These are phyloP conservation scores for Syncephalis plumigaleata DNA, from an alignment of 371 early-diverging fungal species.

Conservation along the genomic window DNA sequence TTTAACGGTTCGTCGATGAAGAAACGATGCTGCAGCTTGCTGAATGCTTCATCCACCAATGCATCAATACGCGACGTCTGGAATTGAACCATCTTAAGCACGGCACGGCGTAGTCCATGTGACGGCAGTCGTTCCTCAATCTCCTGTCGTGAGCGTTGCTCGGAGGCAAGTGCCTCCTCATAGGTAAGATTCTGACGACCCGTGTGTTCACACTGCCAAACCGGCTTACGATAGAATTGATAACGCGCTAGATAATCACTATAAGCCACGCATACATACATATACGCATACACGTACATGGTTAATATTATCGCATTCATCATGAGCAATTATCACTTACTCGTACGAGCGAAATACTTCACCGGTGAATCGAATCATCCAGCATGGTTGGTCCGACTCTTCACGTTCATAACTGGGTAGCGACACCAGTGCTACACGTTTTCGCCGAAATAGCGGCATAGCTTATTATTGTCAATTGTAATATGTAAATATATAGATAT, in stretches of 20 bases:
- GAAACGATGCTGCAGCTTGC: constrained; percentile 1
- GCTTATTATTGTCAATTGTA: too few species aligned
- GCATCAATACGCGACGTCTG: constrained; percentile 3
- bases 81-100: constrained; percentile 2
- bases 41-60: background rate
- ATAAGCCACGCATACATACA: background rate
- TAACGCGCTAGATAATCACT: constrained; percentile 2
- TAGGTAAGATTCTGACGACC: constrained; percentile 1
- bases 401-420: background rate
- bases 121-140: constrained; percentile 1
- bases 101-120: background rate
- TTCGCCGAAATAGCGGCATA: too few species aligned
- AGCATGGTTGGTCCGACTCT: background rate
- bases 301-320: background rate
- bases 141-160: background rate
- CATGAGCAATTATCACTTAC: too few species aligned
- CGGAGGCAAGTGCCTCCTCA: constrained; percentile 2
- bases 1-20: background rate
- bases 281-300: background rate
- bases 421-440: background rate
- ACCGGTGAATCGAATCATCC: constrained; percentile 1
- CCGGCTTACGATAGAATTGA: background rate
- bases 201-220: constrained; percentile 4
- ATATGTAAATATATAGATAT: too few species aligned
- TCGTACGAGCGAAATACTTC: constrained; percentile 1